Evolutionary conservation across 805 yeast genomes (phyloP).

Genomic region (Candida piceae): DNA sequence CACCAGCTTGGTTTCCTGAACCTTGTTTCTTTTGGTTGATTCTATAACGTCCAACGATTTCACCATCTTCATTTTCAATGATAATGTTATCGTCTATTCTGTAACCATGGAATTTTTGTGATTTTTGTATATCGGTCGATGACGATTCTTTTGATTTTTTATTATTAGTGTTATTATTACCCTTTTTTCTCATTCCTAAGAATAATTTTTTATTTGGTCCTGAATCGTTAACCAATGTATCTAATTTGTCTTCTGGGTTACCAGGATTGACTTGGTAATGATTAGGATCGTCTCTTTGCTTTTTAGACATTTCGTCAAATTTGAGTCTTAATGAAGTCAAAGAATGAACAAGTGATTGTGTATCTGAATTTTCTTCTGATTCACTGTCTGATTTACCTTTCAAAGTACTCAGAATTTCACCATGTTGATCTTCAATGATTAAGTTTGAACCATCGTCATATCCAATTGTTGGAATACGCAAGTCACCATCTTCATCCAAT

Average conservation of each 20-base stretch:
- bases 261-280: conserved; percentile 1
- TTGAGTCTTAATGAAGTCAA: conserved; percentile 13
- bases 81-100: conserved; percentile 72
- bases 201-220: conserved; percentile 9
- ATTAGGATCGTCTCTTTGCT: conserved; percentile 1
- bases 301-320: conserved; percentile 3
- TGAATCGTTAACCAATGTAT: conserved; percentile 12
- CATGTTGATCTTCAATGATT: conserved; percentile 76
- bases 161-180: too few species aligned
- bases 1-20: neutral
- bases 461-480: conserved; percentile 36
- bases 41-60: conserved; percentile 75
- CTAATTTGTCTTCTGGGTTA: conserved; percentile 9
- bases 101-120: conserved; percentile 55
- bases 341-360: too few species aligned
- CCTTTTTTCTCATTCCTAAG: conserved; percentile 9
- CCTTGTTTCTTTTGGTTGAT: conserved; percentile 44
- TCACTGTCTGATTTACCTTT: conserved; percentile 13
- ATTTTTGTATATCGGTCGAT: conserved; percentile 1
- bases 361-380: too few species aligned
- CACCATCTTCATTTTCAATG: conserved; percentile 91
- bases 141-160: neutral
- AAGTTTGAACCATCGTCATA: conserved; percentile 67
- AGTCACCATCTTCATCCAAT: conserved; percentile 31
- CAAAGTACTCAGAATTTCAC: conserved; percentile 68